Conservation (phyloP, 2,329 filamentous ascomycete species). For the Alternaria brassicicola region DNA sequence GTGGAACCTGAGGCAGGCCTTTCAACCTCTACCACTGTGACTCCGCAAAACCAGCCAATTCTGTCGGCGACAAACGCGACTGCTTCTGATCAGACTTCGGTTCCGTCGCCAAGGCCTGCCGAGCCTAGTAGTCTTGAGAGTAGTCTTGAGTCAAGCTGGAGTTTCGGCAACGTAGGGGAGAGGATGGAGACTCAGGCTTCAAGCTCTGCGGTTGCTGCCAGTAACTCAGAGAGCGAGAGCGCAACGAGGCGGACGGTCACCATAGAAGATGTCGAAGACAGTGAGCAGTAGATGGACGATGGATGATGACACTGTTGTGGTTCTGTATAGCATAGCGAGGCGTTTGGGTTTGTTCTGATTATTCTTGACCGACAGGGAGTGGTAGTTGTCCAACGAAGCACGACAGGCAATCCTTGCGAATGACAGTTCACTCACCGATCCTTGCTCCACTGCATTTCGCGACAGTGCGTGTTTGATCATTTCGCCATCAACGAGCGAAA, state of each 20-base stretch:
- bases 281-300: constrained; percentile 24
- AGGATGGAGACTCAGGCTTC: constrained; percentile 36
- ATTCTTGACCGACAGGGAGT: not conserved
- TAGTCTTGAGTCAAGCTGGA: constrained; percentile 46
- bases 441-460: constrained; percentile 11
- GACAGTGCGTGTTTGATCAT: not conserved
- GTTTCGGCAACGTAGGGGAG: constrained; percentile 40
- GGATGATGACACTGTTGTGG: constrained; percentile 6
- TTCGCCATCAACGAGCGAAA: not conserved
- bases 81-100: constrained; percentile 11
- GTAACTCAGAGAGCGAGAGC: constrained; percentile 29
- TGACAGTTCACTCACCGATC: constrained; percentile 16
- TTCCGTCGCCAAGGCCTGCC: constrained; percentile 30
- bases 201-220: constrained; percentile 37
- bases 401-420: constrained; percentile 13
- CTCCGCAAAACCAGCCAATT: constrained; percentile 9
- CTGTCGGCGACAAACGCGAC: constrained; percentile 7
- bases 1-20: constrained; percentile 1
- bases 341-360: constrained; percentile 31
- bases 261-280: constrained; percentile 43
- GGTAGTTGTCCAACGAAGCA: not conserved
- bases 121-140: constrained; percentile 41
- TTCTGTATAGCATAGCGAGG: constrained; percentile 47
- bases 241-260: constrained; percentile 36
- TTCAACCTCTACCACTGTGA: constrained; percentile 7